These are phyloP conservation scores for Mycena amicta DNA, from an alignment of 768 basidiomycete genomes.

Conservation along the genomic window DNA sequence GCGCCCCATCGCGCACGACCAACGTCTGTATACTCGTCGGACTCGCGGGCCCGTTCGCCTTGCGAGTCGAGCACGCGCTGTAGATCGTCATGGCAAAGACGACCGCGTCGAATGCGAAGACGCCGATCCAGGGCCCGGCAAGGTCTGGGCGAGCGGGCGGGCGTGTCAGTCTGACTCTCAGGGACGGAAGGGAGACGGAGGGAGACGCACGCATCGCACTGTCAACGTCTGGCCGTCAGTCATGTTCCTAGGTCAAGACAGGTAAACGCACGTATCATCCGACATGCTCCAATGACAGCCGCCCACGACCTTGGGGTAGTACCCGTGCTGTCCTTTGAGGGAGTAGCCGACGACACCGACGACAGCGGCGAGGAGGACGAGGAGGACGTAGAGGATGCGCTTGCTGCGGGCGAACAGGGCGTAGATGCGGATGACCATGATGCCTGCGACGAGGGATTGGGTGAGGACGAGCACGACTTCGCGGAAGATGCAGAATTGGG, in stretches of 20 bases:
- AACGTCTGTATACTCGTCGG: slow-evolving; percentile 22
- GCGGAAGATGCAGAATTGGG: slow-evolving; percentile 1
- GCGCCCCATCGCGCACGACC: slow-evolving; percentile 38
- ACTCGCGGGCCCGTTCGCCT: slow-evolving; percentile 1
- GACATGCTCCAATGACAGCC: slow-evolving; percentile 8
- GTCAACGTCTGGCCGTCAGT: too few relatives aligned
- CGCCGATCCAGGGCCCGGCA: slow-evolving; percentile 36
- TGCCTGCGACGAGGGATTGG: background rate
- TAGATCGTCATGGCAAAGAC: slow-evolving; percentile 34
- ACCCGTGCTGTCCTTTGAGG: background rate
- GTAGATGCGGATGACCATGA: slow-evolving; percentile 17
- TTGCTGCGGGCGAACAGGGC: slow-evolving; percentile 8
- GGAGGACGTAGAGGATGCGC: slow-evolving; percentile 1
- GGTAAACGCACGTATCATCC: slow-evolving; percentile 3
- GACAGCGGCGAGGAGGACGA: background rate
- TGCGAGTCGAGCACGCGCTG: slow-evolving; percentile 28
- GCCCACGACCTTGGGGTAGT: background rate
- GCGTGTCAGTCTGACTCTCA: background rate
- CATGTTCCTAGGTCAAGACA: too few relatives aligned
- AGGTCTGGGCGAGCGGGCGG: slow-evolving; percentile 29
- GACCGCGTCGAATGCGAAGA: slow-evolving; percentile 33
- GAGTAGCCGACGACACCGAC: slow-evolving; percentile 1
- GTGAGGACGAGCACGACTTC: slow-evolving; percentile 3
- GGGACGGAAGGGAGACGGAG: background rate
- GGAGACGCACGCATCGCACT: slow-evolving; percentile 7